Percentiles rank a stretch among this genome's conserved stretches.
Evolutionary conservation across 1,139 yeast species (phyloP).

Genomic region (Diutina sp.): DNA sequence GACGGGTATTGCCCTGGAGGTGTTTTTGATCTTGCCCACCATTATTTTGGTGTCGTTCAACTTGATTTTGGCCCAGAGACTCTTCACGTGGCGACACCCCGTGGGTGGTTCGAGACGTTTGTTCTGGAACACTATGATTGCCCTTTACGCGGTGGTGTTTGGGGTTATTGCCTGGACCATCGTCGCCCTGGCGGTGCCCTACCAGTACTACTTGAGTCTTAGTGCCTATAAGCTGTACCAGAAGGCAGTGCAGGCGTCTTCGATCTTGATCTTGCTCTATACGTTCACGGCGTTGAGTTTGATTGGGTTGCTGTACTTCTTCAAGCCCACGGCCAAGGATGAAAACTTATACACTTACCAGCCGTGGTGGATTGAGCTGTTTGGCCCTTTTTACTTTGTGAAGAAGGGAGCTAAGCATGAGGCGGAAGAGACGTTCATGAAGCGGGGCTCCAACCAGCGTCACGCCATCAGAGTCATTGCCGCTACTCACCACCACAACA

Average conservation of each 20-base stretch:
- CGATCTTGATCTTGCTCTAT: not conserved
- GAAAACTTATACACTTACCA: slow-evolving; percentile 1
- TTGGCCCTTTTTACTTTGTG: not conserved
- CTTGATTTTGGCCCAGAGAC: slow-evolving; percentile 2
- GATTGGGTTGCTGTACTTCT: not conserved
- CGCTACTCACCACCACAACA: not conserved
- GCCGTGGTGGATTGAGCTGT: slow-evolving; percentile 3
- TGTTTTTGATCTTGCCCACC: not conserved
- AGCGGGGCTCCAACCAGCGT: not conserved
- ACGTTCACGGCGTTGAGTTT: not conserved
- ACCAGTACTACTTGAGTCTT: not conserved
- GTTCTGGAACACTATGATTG: slow-evolving; percentile 1
- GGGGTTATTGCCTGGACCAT: slow-evolving; percentile 1
- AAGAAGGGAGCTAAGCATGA: not conserved
- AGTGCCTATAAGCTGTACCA: not conserved
- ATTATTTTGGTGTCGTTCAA: slow-evolving; percentile 1
- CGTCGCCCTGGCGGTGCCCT: not conserved
- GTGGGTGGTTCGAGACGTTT: slow-evolving; percentile 1
- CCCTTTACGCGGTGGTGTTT: not conserved
- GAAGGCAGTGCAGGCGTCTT: not conserved
- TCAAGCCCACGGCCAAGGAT: slow-evolving; percentile 2
- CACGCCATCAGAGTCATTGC: slow-evolving; percentile 2
- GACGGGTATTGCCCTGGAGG: not conserved
- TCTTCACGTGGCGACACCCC: slow-evolving; percentile 3
- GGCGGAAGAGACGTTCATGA: slow-evolving; percentile 1